Percentiles rank a stretch among this genome's conserved stretches.
Conservation (phyloP, 805 yeast species). For the Tetrapisispora arboricola region DNA sequence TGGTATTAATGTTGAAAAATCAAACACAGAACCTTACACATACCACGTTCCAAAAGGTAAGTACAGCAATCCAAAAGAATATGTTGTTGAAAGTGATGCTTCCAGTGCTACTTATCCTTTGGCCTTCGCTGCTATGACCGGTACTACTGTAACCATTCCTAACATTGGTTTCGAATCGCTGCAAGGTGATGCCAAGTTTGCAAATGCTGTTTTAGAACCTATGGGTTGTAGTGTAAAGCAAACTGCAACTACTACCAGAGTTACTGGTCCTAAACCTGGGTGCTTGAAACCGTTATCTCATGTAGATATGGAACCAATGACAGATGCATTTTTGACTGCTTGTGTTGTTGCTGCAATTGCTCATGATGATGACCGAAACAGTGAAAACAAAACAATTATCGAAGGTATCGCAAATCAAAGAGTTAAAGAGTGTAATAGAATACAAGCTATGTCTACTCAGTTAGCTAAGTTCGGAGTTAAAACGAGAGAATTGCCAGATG, state of each 20-base stretch:
- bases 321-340: slow-evolving; percentile 96
- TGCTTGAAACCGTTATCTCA: slow-evolving; percentile 54
- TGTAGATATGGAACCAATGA: slow-evolving; percentile 99
- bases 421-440: slow-evolving; percentile 94
- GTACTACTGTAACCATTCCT: slow-evolving; percentile 85
- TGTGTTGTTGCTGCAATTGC: slow-evolving; percentile 96
- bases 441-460: slow-evolving; percentile 85
- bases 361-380: slow-evolving; percentile 31
- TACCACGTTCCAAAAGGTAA: slow-evolving; percentile 82
- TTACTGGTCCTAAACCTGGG: slow-evolving; percentile 75
- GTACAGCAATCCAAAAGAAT: slow-evolving; percentile 72
- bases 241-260: slow-evolving; percentile 79
- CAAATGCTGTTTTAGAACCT: slow-evolving; percentile 80
- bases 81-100: slow-evolving; percentile 92
- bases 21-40: slow-evolving; percentile 65
- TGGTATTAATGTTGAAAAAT: slow-evolving; percentile 67
- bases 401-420: slow-evolving; percentile 96
- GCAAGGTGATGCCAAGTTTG: slow-evolving; percentile 97
- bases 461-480: slow-evolving; percentile 83
- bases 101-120: slow-evolving; percentile 96
- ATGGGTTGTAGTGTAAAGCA: slow-evolving; percentile 93
- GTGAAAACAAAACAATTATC: slow-evolving; percentile 53
- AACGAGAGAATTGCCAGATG: slow-evolving; percentile 83
- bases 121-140: slow-evolving; percentile 95
- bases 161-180: slow-evolving; percentile 85